phyloP scores from a whole-genome alignment of 192 early-diverging fungal genomes.

The Geranomyces variabilis region DNA sequence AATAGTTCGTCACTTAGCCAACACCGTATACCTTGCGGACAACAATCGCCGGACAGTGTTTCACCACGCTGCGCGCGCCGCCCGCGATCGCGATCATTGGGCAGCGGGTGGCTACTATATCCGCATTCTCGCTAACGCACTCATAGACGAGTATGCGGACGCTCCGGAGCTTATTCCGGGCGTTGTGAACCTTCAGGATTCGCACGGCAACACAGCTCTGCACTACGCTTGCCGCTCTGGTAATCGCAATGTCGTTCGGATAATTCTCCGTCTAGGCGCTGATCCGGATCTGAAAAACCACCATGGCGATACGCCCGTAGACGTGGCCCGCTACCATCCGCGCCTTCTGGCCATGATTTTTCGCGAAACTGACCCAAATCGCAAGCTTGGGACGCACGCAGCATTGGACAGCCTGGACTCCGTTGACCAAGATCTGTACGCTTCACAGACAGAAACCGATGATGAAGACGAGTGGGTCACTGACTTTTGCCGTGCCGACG shows the following conservation, averaged over 20 bases:
- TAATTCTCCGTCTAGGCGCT: constrained; percentile 25
- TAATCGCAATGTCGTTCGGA: constrained; percentile 3
- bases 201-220: constrained; percentile 35
- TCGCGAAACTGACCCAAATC: not conserved
- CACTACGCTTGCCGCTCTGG: constrained; percentile 35
- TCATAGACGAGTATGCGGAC: constrained; percentile 18
- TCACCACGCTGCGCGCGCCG: constrained; percentile 84
- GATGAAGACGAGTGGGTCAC: not conserved
- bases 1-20: constrained; percentile 70
- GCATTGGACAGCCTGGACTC: not conserved
- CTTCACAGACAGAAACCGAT: not conserved
- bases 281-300: constrained; percentile 5
- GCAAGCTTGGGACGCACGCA: not conserved
- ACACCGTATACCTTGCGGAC: constrained; percentile 78
- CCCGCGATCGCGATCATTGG: constrained; percentile 47
- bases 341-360: constrained; percentile 15
- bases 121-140: constrained; percentile 8
- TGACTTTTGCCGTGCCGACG: not conserved
- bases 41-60: constrained; percentile 80
- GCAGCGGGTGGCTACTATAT: constrained; percentile 26
- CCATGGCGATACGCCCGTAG: constrained; percentile 7
- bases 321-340: constrained; percentile 23
- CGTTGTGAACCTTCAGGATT: constrained; percentile 24
- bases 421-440: not conserved
- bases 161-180: constrained; percentile 10